Evolutionary conservation across 2,329 filamentous ascomycete genomes (phyloP).

Genomic region (Penicillium paneum): DNA sequence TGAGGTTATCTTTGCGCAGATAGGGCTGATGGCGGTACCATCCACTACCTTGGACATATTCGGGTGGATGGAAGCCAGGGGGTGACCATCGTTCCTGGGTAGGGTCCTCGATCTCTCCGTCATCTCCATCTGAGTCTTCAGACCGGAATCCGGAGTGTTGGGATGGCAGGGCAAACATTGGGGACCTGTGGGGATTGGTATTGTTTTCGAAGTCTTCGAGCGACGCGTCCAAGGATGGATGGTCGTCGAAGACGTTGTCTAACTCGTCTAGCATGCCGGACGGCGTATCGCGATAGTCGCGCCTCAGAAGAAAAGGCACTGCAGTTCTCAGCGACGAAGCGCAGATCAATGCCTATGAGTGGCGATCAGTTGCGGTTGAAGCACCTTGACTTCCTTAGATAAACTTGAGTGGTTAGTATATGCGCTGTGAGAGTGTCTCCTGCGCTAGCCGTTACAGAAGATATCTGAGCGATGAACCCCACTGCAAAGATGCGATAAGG

Average conservation of each 20-base stretch:
- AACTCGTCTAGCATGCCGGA: slow-evolving; percentile 47
- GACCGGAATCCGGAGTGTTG: slow-evolving; percentile 64
- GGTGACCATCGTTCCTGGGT: slow-evolving; percentile 59
- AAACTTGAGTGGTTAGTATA: slow-evolving; percentile 16
- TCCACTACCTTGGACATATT: slow-evolving; percentile 53
- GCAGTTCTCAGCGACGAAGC: slow-evolving; percentile 20
- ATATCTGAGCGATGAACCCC: slow-evolving; percentile 23
- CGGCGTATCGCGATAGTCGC: slow-evolving; percentile 30
- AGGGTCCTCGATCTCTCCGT: slow-evolving; percentile 39
- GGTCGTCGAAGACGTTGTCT: slow-evolving; percentile 54
- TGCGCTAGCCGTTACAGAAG: slow-evolving; percentile 16
- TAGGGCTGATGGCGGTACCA: slow-evolving; percentile 55
- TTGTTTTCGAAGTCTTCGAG: slow-evolving; percentile 61
- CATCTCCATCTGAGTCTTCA: slow-evolving; percentile 47
- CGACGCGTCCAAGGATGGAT: slow-evolving; percentile 58
- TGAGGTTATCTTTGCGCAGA: slow-evolving; percentile 37
- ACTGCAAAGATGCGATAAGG: slow-evolving; percentile 19
- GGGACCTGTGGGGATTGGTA: slow-evolving; percentile 47
- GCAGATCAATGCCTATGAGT: slow-evolving; percentile 13
- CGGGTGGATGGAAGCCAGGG: slow-evolving; percentile 53
- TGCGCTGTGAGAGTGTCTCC: slow-evolving; percentile 12
- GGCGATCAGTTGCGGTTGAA: slow-evolving; percentile 7
- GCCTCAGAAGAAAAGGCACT: slow-evolving; percentile 21
- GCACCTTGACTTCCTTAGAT: neutral
- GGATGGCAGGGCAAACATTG: slow-evolving; percentile 54